Base-by-base conservation (phyloP, 495 filamentous ascomycete genomes). In the Glutinoglossum americanum region DNA sequence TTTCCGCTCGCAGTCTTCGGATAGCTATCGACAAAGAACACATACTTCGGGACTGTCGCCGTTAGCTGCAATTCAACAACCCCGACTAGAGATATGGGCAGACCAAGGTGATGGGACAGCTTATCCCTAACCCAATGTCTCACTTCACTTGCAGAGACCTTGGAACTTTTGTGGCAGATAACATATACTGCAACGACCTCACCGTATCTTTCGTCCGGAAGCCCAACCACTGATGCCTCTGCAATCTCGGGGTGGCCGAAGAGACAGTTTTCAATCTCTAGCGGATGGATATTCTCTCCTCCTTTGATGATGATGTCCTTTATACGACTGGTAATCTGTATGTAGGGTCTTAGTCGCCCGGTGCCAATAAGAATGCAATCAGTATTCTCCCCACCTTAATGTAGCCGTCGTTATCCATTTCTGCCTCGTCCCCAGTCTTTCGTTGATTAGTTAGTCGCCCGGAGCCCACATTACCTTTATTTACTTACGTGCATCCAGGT, bases 1-100 rank as follows among this genome's bases (percentile, higher is more conserved):
- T 98, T 98, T 32, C 92, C 92, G 66, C 87, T 94, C 21, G 87
- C 85, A 23, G 92, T 98, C 74, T 94, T 96, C 8, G 92, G 92
- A 63, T 85, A 92, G 9, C 78, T 74, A 0, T 80, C 76, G 1
- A 85, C 72, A 74, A 85, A 94, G 68, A 94, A 96, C 33, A 96
- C 80, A 67, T 93, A 79, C 67, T 89, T 94, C 0, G 92, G 92
- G 55, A 86, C 87, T 76, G 73, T 28, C 33, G 5, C 37, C 23
- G 54, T 60, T 15, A 55, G 44, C 39, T 32, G 11, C 21, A 30
- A 25, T 7, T 17, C 39, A 21, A 39, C 8, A 56, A n/a, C 17
- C 9, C 10, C 15, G 11, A 56, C 23, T 25, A 27, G 33, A 21
- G 54, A 33, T 10, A 35, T 25, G 26, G 4, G 71, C 77, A 60